Evolutionary conservation across 495 filamentous ascomycete species (phyloP).

Genomic region (Apiosordaria backusii): DNA sequence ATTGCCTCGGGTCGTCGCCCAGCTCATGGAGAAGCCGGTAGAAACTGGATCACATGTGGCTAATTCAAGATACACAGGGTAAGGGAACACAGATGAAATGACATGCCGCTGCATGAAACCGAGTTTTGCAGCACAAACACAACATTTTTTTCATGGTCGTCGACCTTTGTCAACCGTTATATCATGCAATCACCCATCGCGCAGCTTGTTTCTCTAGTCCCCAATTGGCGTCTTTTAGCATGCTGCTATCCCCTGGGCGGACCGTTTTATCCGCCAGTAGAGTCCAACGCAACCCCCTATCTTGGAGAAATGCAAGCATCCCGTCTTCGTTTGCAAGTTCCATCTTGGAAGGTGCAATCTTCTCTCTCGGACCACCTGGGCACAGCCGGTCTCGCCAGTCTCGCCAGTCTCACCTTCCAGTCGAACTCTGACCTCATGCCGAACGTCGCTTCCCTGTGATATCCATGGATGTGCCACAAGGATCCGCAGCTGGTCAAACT

Average conservation of each 20-base stretch:
- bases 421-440: background rate
- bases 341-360: background rate
- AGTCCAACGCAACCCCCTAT: background rate
- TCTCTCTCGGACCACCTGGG: background rate
- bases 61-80: background rate
- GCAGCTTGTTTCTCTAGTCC: background rate
- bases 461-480: background rate
- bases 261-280: background rate
- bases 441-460: background rate
- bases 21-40: no score
- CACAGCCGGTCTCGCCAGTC: background rate
- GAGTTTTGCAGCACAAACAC: conserved; percentile 10
- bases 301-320: no score
- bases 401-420: background rate
- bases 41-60: background rate
- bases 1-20: no score
- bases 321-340: no score
- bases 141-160: background rate
- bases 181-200: conserved; percentile 15
- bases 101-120: conserved; percentile 16
- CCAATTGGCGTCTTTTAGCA: background rate
- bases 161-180: conserved; percentile 8
- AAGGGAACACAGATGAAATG: conserved; percentile 20
- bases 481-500: background rate
- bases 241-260: background rate